Percentiles rank a stretch among this genome's conserved stretches.
Evolutionary conservation across 2,329 filamentous ascomycete species (phyloP).

Genomic region (Phyllosticta paracitricarpa): DNA sequence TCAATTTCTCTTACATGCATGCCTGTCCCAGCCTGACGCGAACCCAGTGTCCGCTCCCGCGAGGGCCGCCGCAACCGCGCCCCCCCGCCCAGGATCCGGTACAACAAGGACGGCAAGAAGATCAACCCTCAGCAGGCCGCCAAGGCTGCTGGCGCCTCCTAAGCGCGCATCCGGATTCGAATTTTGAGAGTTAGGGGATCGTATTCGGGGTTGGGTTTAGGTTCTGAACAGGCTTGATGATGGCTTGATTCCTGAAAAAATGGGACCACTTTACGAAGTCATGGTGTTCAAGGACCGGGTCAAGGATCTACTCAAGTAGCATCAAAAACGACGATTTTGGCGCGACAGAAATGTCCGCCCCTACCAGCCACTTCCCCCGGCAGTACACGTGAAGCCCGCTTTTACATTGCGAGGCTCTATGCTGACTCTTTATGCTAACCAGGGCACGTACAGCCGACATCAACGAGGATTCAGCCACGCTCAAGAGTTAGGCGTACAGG

Average conservation of each 20-base stretch:
- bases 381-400: not conserved
- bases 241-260: conserved; percentile 8
- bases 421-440: not conserved
- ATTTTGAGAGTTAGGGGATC: not conserved
- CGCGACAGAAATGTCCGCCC: not conserved
- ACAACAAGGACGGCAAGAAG: conserved; percentile 99
- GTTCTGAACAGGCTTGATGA: conserved; percentile 5
- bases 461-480: not conserved
- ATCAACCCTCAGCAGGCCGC: conserved; percentile 74
- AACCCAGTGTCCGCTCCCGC: conserved; percentile 80
- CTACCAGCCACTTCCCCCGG: not conserved
- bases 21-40: not conserved
- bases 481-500: not conserved
- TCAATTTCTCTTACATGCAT: conserved; percentile 11
- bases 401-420: not conserved
- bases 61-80: conserved; percentile 98
- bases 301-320: conserved; percentile 3
- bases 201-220: not conserved
- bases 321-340: conserved; percentile 3
- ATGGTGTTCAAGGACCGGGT: conserved; percentile 10
- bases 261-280: conserved; percentile 9
- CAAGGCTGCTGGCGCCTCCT: conserved; percentile 40
- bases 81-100: conserved; percentile 91
- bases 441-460: not conserved
- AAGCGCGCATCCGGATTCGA: not conserved